A percentile compares a stretch with the other conserved stretches of the same genome.
phyloP scores from a whole-genome alignment of 352 stramenopile genomes.

The Globisporangium parvum region DNA sequence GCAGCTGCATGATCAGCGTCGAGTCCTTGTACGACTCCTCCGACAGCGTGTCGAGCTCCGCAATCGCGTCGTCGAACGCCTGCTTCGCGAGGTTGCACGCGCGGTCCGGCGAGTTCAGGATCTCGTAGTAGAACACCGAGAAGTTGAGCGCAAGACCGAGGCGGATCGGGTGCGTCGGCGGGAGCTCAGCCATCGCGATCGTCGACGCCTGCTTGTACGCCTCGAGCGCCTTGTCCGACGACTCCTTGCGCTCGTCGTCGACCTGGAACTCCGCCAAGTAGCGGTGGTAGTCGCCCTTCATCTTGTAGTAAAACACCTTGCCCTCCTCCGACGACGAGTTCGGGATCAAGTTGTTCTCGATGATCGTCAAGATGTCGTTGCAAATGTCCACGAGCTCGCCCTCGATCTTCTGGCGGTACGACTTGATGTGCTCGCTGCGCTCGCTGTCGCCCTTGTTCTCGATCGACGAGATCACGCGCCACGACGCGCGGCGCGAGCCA shows the following conservation, averaged over 20 bases:
- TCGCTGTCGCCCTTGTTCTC: constrained; percentile 97
- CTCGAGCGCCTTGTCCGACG: constrained; percentile 82
- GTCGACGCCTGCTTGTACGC: constrained; percentile 87
- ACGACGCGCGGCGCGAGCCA: constrained; percentile 95
- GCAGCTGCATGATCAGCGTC: constrained; percentile 99
- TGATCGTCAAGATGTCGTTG: constrained; percentile 97
- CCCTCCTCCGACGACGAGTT: constrained; percentile 97
- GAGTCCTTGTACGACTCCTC: constrained; percentile 99
- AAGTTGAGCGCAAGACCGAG: constrained; percentile 99
- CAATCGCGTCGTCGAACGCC: constrained; percentile 99
- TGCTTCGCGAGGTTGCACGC: constrained; percentile 94
- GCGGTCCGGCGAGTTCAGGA: constrained; percentile 94
- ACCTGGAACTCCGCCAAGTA: constrained; percentile 99
- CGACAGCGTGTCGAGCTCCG: constrained; percentile 98
- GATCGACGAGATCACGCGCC: constrained; percentile 98
- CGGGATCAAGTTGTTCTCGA: constrained; percentile 96
- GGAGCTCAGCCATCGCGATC: constrained; percentile 32
- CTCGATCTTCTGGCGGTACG: constrained; percentile 97
- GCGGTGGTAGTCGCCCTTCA: constrained; percentile 99
- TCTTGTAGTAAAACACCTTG: constrained; percentile 99
- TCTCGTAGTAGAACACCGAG: constrained; percentile 99
- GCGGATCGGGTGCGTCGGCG: constrained; percentile 92
- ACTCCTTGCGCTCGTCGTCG: constrained; percentile 92
- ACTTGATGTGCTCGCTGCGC: constrained; percentile 67
- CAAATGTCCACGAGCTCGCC: constrained; percentile 94